phyloP scores from a whole-genome alignment of 345 rosid species.

The Eutrema japonicum region DNA sequence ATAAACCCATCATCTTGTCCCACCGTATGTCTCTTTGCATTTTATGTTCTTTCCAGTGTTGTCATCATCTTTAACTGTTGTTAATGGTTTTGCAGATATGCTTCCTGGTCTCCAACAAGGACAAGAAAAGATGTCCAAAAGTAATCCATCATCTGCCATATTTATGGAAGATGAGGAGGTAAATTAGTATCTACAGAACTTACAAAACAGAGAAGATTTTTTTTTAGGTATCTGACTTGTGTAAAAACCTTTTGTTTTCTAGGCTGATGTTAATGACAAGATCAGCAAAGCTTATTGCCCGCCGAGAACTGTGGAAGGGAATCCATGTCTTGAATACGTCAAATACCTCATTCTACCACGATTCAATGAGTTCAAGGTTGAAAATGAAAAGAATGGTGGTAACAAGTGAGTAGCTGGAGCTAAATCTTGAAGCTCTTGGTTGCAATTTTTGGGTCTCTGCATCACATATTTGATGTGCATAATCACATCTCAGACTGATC shows the following conservation, averaged over 20 bases:
- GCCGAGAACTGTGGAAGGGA: slow-evolving; percentile 62
- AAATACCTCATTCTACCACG: slow-evolving; percentile 71
- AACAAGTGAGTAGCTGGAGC: slow-evolving; percentile 63
- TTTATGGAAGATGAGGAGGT: slow-evolving; percentile 97
- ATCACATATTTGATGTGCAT: not conserved
- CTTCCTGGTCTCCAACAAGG: slow-evolving; percentile 91
- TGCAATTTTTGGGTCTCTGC: not conserved
- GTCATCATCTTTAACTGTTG: not conserved
- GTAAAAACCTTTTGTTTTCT: not conserved
- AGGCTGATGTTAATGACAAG: slow-evolving; percentile 85
- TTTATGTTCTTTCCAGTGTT: slow-evolving; percentile 8
- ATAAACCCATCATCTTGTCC: slow-evolving; percentile 87
- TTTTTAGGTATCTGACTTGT: slow-evolving; percentile 18
- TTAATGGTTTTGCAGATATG: slow-evolving; percentile 62
- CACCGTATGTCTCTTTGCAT: slow-evolving; percentile 58
- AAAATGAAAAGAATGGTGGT: slow-evolving; percentile 66
- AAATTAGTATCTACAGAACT: not conserved
- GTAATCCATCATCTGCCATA: slow-evolving; percentile 81
- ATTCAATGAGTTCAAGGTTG: slow-evolving; percentile 78
- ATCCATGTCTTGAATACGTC: slow-evolving; percentile 89
- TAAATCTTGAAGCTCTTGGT: not conserved
- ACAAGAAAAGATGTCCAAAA: slow-evolving; percentile 93
- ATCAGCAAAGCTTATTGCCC: slow-evolving; percentile 88
- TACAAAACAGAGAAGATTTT: not conserved
- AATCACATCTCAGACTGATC: not conserved